phyloP scores from a whole-genome alignment of 2,329 filamentous ascomycete species.

The Fusarium foetens region DNA sequence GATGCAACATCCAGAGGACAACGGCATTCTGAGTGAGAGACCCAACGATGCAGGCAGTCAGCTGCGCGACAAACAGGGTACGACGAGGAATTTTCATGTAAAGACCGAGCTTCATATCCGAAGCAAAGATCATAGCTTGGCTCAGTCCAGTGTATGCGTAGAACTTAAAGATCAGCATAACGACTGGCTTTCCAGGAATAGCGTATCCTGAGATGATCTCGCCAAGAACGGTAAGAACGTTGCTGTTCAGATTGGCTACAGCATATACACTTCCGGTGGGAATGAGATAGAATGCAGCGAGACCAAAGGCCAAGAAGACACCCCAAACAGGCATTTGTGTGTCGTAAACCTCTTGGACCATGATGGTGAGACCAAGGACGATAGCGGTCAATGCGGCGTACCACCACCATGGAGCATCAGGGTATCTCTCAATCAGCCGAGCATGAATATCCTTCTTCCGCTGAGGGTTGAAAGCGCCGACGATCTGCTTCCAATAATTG shows the following conservation, averaged over 20 bases:
- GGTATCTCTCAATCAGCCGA: background rate
- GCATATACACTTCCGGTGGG: background rate
- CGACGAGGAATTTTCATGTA: conserved; percentile 10
- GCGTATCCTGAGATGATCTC: background rate
- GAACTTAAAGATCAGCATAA: conserved; percentile 6
- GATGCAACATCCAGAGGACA: background rate
- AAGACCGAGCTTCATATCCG: background rate
- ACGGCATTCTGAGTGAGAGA: background rate
- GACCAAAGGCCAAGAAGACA: background rate
- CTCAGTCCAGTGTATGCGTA: background rate
- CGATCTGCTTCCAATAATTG: background rate
- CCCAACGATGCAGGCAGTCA: background rate
- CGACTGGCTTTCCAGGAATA: background rate
- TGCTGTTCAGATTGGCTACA: background rate
- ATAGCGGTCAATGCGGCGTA: background rate
- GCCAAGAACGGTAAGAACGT: background rate
- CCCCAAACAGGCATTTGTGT: conserved; percentile 7
- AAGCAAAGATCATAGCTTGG: conserved; percentile 2
- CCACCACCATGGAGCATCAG: background rate
- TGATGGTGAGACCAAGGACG: background rate
- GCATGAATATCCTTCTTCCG: background rate
- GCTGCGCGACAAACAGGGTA: background rate
- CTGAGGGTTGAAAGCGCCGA: background rate
- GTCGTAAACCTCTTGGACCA: background rate
- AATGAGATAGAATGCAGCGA: background rate